phyloP scores from a whole-genome alignment of 441 rosid genomes.

The Sinapis alba region DNA sequence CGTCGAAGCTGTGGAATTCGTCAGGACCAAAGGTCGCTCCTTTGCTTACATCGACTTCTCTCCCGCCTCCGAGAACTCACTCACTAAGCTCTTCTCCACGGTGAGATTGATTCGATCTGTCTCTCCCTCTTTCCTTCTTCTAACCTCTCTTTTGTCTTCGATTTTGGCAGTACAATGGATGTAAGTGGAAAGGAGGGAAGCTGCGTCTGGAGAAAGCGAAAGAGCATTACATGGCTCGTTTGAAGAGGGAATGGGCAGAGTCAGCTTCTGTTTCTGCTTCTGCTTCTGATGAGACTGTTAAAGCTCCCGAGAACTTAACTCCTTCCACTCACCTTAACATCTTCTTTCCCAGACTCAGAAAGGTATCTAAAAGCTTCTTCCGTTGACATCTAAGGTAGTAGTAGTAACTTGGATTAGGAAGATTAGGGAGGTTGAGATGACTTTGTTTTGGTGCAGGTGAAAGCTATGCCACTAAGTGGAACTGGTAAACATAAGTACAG shows the following conservation, averaged over 20 bases:
- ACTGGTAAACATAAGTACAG: conserved; percentile 93
- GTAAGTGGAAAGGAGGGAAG: conserved; percentile 89
- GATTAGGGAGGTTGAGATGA: conserved; percentile 13
- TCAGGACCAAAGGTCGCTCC: conserved; percentile 84
- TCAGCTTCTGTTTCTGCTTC: conserved; percentile 38
- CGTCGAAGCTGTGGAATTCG: conserved; percentile 55
- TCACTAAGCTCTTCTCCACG: conserved; percentile 75
- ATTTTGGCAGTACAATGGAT: conserved; percentile 77
- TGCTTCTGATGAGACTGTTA: neutral
- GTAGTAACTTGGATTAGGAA: neutral
- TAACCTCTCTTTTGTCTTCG: neutral
- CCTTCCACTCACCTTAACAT: conserved; percentile 48
- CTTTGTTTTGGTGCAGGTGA: conserved; percentile 51
- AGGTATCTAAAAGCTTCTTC: conserved; percentile 45
- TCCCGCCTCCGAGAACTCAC: conserved; percentile 63
- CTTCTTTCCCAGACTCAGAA: conserved; percentile 72
- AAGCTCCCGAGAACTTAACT: conserved; percentile 20
- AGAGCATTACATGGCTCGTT: conserved; percentile 67
- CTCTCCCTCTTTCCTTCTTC: neutral
- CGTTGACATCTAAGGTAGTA: neutral
- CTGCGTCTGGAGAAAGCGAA: conserved; percentile 88
- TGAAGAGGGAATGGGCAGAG: conserved; percentile 75
- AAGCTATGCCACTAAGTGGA: conserved; percentile 71
- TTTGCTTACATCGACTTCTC: conserved; percentile 74
- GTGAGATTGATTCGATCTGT: conserved; percentile 40